A percentile compares a stretch with the other conserved stretches of the same genome.
Conservation (phyloP, 1,284 basidiomycete species). For the Sporisorium scitamineum region DNA sequence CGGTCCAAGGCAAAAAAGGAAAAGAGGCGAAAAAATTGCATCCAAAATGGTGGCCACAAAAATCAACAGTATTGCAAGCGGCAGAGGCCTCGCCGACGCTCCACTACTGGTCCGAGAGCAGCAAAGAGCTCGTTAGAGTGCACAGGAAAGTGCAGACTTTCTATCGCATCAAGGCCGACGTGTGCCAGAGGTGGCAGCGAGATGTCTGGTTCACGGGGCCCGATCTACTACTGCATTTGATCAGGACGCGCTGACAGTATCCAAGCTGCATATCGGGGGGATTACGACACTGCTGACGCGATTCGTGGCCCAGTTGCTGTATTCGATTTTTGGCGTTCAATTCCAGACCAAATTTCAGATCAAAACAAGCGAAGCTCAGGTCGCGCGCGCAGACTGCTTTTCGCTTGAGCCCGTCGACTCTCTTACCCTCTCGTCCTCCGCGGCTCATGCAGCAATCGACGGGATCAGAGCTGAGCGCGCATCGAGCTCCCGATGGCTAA, state of each 20-base stretch:
- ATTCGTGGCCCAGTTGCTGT: not conserved
- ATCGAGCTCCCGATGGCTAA: constrained; percentile 30
- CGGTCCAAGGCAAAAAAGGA: not conserved
- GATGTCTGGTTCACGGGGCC: not conserved
- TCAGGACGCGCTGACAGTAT: not conserved
- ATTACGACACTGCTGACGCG: not conserved
- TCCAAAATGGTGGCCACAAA: not conserved
- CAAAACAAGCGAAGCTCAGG: not conserved
- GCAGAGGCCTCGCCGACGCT: too few relatives aligned
- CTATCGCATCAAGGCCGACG: not conserved
- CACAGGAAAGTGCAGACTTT: too few relatives aligned
- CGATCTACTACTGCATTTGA: not conserved
- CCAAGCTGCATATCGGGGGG: not conserved
- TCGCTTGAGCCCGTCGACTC: constrained; percentile 1
- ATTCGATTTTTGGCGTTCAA: too few relatives aligned
- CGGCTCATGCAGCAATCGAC: not conserved
- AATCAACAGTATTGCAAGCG: too few relatives aligned
- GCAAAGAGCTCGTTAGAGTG: too few relatives aligned
- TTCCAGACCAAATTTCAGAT: not conserved
- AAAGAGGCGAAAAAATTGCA: not conserved
- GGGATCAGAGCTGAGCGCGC: constrained; percentile 15
- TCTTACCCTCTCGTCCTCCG: not conserved
- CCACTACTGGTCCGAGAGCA: too few relatives aligned
- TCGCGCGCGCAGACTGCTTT: constrained; percentile 7
- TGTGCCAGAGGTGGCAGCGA: not conserved